phyloP scores from a whole-genome alignment of 768 basidiomycete species.

The Mycena olivaceomarginata region DNA sequence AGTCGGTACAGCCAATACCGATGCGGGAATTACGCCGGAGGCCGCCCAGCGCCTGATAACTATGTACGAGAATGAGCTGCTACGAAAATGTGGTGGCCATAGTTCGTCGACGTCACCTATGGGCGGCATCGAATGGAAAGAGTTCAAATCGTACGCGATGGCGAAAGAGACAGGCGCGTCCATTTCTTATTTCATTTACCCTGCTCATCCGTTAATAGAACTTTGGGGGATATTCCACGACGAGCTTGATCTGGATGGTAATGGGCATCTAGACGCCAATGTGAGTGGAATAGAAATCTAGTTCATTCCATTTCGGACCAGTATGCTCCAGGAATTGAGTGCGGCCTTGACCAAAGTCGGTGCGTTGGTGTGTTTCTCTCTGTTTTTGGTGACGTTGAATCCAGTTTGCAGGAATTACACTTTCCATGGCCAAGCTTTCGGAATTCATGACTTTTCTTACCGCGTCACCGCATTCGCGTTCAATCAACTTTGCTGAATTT shows the following conservation, averaged over 20 bases:
- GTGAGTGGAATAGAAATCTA: not conserved
- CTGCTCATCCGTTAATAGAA: constrained; percentile 67
- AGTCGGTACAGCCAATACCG: constrained; percentile 4
- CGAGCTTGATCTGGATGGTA: constrained; percentile 92
- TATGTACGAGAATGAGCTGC: constrained; percentile 87
- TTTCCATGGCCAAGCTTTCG: constrained; percentile 80
- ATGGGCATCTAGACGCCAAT: constrained; percentile 83
- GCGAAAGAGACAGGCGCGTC: constrained; percentile 87
- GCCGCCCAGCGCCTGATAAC: constrained; percentile 78
- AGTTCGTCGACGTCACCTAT: constrained; percentile 60
- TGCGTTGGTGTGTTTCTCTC: constrained; percentile 12
- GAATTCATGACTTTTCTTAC: constrained; percentile 91
- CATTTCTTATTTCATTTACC: constrained; percentile 25
- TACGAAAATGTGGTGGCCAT: constrained; percentile 71
- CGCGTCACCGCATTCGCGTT: constrained; percentile 79
- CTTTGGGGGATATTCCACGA: constrained; percentile 95
- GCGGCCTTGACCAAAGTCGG: constrained; percentile 59
- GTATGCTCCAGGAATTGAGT: not conserved
- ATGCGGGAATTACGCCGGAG: constrained; percentile 69
- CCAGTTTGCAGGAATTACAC: constrained; percentile 75
- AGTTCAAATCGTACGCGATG: constrained; percentile 85
- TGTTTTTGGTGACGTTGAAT: not conserved
- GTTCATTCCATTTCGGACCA: not conserved
- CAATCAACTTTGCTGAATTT: constrained; percentile 89
- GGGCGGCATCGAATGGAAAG: constrained; percentile 77